Percentiles rank a stretch among this genome's conserved stretches.
These are phyloP conservation scores for Nicotiana undulata DNA, from an alignment of 257 asterid species.

Conservation along the genomic window DNA sequence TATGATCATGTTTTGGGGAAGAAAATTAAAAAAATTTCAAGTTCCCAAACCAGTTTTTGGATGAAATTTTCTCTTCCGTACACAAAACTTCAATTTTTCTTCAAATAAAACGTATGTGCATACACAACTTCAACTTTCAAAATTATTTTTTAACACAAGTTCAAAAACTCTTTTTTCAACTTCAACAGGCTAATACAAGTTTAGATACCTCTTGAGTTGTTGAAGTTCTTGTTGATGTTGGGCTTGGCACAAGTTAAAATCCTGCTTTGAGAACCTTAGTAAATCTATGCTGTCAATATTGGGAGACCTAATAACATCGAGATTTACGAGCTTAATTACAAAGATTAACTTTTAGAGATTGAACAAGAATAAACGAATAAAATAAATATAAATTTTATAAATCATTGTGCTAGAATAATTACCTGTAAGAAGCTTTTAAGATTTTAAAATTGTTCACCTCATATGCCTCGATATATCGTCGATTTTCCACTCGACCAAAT, in stretches of 20 bases:
- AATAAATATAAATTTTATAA: neutral
- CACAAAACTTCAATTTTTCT: too few relatives aligned
- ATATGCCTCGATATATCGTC: constrained; percentile 22
- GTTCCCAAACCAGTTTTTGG: too few relatives aligned
- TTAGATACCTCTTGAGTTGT: constrained; percentile 31
- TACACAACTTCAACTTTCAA: too few relatives aligned
- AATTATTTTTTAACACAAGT: too few relatives aligned
- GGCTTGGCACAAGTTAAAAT: constrained; percentile 37
- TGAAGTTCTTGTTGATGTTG: constrained; percentile 30
- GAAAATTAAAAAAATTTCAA: too few relatives aligned
- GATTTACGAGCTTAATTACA: neutral
- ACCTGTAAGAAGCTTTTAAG: constrained; percentile 24
- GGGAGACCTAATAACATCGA: constrained; percentile 17
- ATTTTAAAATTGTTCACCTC: constrained; percentile 11
- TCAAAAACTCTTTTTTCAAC: neutral
- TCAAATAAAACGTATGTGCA: too few relatives aligned
- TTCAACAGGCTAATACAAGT: too few relatives aligned
- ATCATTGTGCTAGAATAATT: neutral
- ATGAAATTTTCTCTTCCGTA: too few relatives aligned
- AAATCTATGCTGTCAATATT: constrained; percentile 15
- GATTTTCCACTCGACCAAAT: constrained; percentile 14
- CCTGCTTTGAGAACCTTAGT: constrained; percentile 14
- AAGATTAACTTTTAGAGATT: too few relatives aligned
- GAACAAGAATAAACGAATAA: neutral
- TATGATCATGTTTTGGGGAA: too few relatives aligned